Base-by-base conservation (phyloP, 495 filamentous ascomycete genomes). In the Annulohypoxylon bovei region DNA sequence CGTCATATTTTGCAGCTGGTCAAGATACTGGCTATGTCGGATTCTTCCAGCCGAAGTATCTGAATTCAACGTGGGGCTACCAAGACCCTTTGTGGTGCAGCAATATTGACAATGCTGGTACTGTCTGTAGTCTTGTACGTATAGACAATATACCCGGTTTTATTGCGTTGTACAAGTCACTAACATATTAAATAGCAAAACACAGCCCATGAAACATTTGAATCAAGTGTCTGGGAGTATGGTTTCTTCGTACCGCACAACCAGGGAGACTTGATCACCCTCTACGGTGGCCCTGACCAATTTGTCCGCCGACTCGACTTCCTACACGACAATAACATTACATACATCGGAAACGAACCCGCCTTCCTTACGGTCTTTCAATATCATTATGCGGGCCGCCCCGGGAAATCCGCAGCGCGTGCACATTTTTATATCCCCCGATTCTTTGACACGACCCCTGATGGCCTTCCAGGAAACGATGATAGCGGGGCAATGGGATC, bases 271-370 rank as follows among this genome's bases (percentile, higher is more conserved):
- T 75, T 93, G 0, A 86, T 92, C 39, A 81, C 78, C 1, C 80
- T 84, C 0, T 86, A 89, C 12, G 91, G 90, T 11, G 91, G 91
- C 0, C 82, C 85, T 0, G 75, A 82, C 0, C 64, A 76, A n/a
- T 93, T 92, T 58, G 82, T 88, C 20, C 72, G 81, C 18, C 87
- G 90, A 1, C 83, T 93, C 0, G 77, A 86, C 68, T 93, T 87
- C 79, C 81, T 92, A 12, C 90, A 92, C 74, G 85, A 89, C 57
- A 72, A 76, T 12, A 86, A 87, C 2, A 86, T 93, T 4, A 87
- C 89, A 16, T 90, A 92, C 72, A 88, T 93, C 30, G 89, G 90
- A 9, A 91, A 93, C 71, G 91, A 93, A 67, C 90, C 89, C 16
- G 81, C 90, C 0, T 92, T 92, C 71, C 77, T 93, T 1, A 88